A percentile compares a stretch with the other conserved stretches of the same genome.
Evolutionary conservation across 805 yeast genomes (phyloP).

Genomic region (Candida tallmaniae): DNA sequence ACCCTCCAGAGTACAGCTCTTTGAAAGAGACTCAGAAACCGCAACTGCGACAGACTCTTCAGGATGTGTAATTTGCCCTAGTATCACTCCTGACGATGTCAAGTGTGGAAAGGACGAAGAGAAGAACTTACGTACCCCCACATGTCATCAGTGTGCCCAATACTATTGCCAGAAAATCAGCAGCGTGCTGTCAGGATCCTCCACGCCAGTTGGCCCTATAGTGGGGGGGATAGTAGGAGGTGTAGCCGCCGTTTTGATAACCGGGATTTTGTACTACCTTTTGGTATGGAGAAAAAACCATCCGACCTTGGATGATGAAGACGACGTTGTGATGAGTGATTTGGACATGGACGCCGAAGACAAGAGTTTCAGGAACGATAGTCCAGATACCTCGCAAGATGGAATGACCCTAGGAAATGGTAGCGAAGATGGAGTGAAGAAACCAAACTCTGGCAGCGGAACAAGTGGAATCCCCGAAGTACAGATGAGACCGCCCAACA

Average conservation of each 20-base stretch:
- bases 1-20: no score
- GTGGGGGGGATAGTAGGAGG: conserved; percentile 43
- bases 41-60: conserved; percentile 17
- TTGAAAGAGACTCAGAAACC: not conserved
- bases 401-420: not conserved
- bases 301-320: conserved; percentile 25
- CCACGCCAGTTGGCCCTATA: conserved; percentile 30
- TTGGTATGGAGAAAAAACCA: conserved; percentile 30
- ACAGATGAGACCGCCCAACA: conserved; percentile 4
- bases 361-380: conserved; percentile 15
- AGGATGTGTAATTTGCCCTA: conserved; percentile 34
- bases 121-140: conserved; percentile 16
- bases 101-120: conserved; percentile 21
- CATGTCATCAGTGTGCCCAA: conserved; percentile 23
- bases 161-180: conserved; percentile 17
- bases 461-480: conserved; percentile 1
- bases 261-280: conserved; percentile 22
- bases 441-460: not conserved
- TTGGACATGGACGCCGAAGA: conserved; percentile 15
- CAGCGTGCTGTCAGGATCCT: conserved; percentile 1
- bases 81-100: conserved; percentile 21
- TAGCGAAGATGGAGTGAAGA: not conserved
- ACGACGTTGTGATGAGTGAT: conserved; percentile 18
- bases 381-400: conserved; percentile 10
- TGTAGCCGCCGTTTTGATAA: conserved; percentile 22